Evolutionary conservation across 179 eudicot genomes (phyloP).

Genomic region (Beta corolliflora): DNA sequence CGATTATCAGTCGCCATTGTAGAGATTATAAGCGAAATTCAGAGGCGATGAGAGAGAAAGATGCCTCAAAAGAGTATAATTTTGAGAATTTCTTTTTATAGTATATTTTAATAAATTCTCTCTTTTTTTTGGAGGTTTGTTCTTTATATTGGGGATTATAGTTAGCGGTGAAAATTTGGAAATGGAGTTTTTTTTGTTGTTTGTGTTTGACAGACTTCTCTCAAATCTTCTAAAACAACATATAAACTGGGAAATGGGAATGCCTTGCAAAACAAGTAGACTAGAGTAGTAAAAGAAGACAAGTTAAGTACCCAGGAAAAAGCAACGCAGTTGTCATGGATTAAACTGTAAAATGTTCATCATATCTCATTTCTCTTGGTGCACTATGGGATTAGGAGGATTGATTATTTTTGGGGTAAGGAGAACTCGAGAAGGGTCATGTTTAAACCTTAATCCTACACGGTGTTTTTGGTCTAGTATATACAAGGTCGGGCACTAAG

Average conservation of each 20-base stretch:
- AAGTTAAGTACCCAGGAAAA: slow-evolving; percentile 5
- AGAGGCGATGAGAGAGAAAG: not conserved
- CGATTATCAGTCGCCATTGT: slow-evolving; percentile 59
- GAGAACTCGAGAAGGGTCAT: no score
- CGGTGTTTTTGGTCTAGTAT: no score
- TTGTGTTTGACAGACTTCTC: not conserved
- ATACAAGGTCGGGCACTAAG: accelerated
- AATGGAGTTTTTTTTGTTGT: not conserved
- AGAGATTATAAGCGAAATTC: not conserved
- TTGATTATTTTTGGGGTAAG: no score
- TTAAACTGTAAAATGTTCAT: no score
- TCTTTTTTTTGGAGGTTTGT: not conserved
- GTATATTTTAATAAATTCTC: not conserved
- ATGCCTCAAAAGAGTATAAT: not conserved
- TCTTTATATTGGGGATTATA: no score
- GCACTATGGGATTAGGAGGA: no score
- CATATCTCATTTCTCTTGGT: no score
- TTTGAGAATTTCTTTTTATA: not conserved
- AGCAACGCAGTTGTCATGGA: not conserved
- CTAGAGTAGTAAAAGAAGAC: slow-evolving; percentile 9
- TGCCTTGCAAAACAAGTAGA: slow-evolving; percentile 22
- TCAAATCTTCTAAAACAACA: slow-evolving; percentile 2
- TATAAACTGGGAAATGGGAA: not conserved
- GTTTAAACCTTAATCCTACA: no score
- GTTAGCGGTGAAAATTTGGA: slow-evolving; percentile 21